Conservation (phyloP, 306 rosid species). For the Abrus precatorius region DNA sequence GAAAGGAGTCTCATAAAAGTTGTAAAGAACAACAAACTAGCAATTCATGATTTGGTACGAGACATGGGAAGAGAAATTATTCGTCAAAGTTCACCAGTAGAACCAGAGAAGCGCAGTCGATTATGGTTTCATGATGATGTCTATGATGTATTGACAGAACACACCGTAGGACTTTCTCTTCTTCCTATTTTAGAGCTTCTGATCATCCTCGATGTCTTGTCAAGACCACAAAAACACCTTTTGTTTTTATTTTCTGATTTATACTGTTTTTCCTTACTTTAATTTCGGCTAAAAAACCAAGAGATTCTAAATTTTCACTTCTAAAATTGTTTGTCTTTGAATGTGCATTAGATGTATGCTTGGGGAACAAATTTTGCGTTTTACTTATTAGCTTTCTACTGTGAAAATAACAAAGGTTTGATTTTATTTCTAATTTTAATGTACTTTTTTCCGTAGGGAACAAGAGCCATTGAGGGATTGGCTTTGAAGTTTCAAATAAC, state of each 20-base stretch:
- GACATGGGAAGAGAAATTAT: constrained; percentile 55
- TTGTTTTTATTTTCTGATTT: no score
- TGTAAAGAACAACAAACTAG: constrained; percentile 30
- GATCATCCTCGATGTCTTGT: neutral
- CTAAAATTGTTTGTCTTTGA: neutral
- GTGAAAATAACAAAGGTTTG: neutral
- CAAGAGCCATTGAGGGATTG: constrained; percentile 35
- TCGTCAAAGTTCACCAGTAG: constrained; percentile 5
- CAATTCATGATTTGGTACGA: constrained; percentile 39
- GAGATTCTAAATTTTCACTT: no score
- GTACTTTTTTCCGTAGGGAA: constrained; percentile 30
- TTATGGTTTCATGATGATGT: constrained; percentile 35
- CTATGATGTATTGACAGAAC: neutral
- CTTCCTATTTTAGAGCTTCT: neutral
- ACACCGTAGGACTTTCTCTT: constrained; percentile 16
- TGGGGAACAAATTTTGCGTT: neutral
- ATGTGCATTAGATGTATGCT: neutral
- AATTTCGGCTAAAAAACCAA: neutral
- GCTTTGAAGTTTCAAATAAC: neutral
- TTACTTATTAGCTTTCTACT: neutral
- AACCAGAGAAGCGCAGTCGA: constrained; percentile 35
- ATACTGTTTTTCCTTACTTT: no score
- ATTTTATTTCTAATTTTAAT: neutral
- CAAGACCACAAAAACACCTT: neutral
- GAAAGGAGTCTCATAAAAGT: constrained; percentile 45